Conservation (phyloP, 495 filamentous ascomycete species). For the Niebla homalea region DNA sequence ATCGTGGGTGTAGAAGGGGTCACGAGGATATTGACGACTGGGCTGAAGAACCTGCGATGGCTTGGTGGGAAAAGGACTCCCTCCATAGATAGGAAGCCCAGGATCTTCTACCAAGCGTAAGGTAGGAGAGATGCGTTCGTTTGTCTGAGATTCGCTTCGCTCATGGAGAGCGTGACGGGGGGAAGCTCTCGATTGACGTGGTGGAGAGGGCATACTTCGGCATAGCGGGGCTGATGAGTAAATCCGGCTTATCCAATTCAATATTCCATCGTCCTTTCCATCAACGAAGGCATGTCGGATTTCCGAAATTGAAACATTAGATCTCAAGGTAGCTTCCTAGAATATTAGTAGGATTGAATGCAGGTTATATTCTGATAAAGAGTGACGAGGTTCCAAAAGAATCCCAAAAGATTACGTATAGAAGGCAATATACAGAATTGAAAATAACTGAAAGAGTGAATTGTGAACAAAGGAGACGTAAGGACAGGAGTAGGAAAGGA, state of each 20-base stretch:
- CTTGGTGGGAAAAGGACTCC: conserved; percentile 39
- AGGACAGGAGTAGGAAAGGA: not conserved
- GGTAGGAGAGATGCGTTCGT: conserved; percentile 27
- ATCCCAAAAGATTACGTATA: too few species aligned
- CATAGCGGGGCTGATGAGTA: not conserved
- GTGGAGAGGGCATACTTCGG: conserved; percentile 20
- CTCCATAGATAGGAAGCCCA: conserved; percentile 29
- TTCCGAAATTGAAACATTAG: too few species aligned
- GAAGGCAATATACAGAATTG: conserved; percentile 15
- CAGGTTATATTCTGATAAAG: too few species aligned
- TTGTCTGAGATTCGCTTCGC: conserved; percentile 38
- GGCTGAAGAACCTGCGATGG: conserved; percentile 39
- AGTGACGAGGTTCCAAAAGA: too few species aligned
- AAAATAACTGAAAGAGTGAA: conserved; percentile 8
- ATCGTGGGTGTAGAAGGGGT: conserved; percentile 5
- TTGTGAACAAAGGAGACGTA: not conserved
- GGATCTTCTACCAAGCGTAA: conserved; percentile 26
- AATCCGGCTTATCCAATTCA: too few species aligned
- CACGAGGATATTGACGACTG: conserved; percentile 6
- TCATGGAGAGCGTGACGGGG: conserved; percentile 37
- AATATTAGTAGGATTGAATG: too few species aligned
- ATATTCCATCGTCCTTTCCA: too few species aligned
- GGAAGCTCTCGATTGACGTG: conserved; percentile 12
- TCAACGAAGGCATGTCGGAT: too few species aligned
- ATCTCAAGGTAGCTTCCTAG: too few species aligned